phyloP scores from a whole-genome alignment of 2,329 filamentous ascomycete species.

The Epichloe scottii region DNA sequence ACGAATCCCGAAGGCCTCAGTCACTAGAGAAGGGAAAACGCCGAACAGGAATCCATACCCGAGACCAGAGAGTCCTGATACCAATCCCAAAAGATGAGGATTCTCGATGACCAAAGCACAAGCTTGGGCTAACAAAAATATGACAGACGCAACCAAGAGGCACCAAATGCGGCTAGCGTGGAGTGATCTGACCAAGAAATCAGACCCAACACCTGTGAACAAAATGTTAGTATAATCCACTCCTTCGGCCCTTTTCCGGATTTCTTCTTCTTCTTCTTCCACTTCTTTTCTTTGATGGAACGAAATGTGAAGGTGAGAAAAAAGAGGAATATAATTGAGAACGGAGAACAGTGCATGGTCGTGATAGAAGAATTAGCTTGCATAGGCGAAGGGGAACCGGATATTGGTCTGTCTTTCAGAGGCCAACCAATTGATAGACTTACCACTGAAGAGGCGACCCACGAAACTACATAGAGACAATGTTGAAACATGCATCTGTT shows the following conservation, averaged over 20 bases:
- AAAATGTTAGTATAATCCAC: not conserved
- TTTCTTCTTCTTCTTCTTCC: not conserved
- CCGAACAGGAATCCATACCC: slow-evolving; percentile 92
- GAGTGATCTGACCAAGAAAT: slow-evolving; percentile 73
- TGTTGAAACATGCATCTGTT: slow-evolving; percentile 87
- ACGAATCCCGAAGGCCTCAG: slow-evolving; percentile 81
- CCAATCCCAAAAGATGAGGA: slow-evolving; percentile 61
- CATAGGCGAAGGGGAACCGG: too few species aligned
- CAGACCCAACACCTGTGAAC: slow-evolving; percentile 65
- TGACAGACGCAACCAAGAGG: slow-evolving; percentile 59
- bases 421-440: slow-evolving; percentile 14
- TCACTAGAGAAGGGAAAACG: slow-evolving; percentile 79
- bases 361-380: not conserved
- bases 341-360: not conserved
- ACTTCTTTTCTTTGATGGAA: not conserved
- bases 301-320: not conserved
- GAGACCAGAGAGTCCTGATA: slow-evolving; percentile 75
- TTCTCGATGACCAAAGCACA: slow-evolving; percentile 63
- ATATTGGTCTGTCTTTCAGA: not conserved
- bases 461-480: slow-evolving; percentile 80
- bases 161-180: slow-evolving; percentile 84
- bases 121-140: slow-evolving; percentile 72
- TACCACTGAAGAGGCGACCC: slow-evolving; percentile 67
- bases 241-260: not conserved
- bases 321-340: too few species aligned